phyloP scores from a whole-genome alignment of 2,329 filamentous ascomycete genomes.

The Parastagonospora avenae region DNA sequence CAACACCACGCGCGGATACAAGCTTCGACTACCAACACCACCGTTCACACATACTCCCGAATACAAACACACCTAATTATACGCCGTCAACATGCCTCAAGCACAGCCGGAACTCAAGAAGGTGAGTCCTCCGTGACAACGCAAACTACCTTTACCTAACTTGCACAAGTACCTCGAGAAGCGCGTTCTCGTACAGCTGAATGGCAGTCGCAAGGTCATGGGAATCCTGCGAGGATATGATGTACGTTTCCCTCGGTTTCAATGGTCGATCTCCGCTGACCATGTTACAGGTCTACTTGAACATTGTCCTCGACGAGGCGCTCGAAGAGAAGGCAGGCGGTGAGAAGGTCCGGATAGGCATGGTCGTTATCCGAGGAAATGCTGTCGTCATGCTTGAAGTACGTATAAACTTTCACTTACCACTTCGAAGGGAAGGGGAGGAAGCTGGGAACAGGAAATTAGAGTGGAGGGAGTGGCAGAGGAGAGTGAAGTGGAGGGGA shows the following conservation, averaged over 20 bases:
- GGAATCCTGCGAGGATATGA: slow-evolving; percentile 94
- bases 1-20: slow-evolving; percentile 13
- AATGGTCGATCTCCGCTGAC: background rate
- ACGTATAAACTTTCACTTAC: background rate
- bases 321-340: slow-evolving; percentile 92
- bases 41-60: background rate
- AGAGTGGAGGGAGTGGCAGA: no score
- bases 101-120: slow-evolving; percentile 99
- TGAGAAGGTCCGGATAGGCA: slow-evolving; percentile 88
- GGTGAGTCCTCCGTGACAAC: slow-evolving; percentile 57
- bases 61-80: slow-evolving; percentile 3
- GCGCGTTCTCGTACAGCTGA: slow-evolving; percentile 95
- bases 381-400: slow-evolving; percentile 97
- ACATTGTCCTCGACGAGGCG: slow-evolving; percentile 96
- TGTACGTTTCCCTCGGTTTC: slow-evolving; percentile 59
- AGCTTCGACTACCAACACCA: slow-evolving; percentile 1
- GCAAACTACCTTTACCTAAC: slow-evolving; percentile 22
- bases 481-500: no score
- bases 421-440: background rate
- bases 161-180: slow-evolving; percentile 90
- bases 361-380: slow-evolving; percentile 97
- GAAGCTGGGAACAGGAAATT: no score
- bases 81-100: slow-evolving; percentile 79
- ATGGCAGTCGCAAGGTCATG: slow-evolving; percentile 96
- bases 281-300: slow-evolving; percentile 81